Conservation (phyloP, 768 basidiomycete species). For the Trametes sanguinea region DNA sequence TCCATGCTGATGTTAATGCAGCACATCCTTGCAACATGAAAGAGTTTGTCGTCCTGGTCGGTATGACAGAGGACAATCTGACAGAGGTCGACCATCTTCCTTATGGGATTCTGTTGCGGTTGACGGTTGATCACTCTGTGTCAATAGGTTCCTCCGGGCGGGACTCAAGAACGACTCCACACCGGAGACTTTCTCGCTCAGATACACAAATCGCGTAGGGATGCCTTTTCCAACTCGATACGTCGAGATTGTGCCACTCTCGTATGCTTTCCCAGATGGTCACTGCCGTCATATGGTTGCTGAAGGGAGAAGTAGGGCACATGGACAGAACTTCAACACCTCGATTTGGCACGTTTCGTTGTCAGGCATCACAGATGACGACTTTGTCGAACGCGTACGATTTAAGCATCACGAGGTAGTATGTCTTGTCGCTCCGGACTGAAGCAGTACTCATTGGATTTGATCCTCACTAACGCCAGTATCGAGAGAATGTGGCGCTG, state of each 20-base stretch:
- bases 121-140: too few relatives aligned
- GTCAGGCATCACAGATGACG: conserved; percentile 56
- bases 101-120: too few relatives aligned
- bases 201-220: conserved; percentile 56
- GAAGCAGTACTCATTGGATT: not conserved
- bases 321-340: conserved; percentile 71
- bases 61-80: conserved; percentile 64
- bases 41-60: conserved; percentile 74
- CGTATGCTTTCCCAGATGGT: conserved; percentile 46
- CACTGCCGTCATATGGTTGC: not conserved
- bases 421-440: conserved; percentile 16
- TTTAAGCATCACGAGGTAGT: conserved; percentile 62
- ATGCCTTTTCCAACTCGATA: conserved; percentile 65
- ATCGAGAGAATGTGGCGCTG: conserved; percentile 64
- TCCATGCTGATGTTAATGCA: conserved; percentile 30
- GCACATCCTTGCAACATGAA: conserved; percentile 87
- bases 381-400: conserved; percentile 56
- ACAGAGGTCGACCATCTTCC: conserved; percentile 43
- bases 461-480: conserved; percentile 40
- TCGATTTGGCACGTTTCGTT: conserved; percentile 78
- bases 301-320: conserved; percentile 49
- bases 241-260: conserved; percentile 74
- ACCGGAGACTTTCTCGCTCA: conserved; percentile 64
- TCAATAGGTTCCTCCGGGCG: conserved; percentile 48
- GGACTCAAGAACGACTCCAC: conserved; percentile 65